Percentiles rank a stretch among this genome's conserved stretches.
Evolutionary conservation across 202 grass and related monocot species (phyloP).

Genomic region (Schoenoplectus triqueter): DNA sequence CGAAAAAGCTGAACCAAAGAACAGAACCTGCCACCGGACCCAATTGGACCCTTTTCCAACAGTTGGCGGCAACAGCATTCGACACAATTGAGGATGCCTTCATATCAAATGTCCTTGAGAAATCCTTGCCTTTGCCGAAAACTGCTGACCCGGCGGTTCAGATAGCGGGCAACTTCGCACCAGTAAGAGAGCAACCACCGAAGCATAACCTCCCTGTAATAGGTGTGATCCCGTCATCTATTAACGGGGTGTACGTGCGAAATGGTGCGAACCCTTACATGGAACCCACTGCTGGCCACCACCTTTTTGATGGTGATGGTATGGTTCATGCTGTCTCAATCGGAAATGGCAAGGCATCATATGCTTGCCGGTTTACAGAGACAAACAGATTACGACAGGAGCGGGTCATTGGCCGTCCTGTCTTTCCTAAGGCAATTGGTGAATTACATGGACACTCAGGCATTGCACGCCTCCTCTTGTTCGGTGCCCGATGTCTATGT

Average conservation of each 20-base stretch:
- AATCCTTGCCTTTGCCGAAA: slow-evolving; percentile 44
- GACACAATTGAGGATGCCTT: slow-evolving; percentile 60
- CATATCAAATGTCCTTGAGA: slow-evolving; percentile 60
- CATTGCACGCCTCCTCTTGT: slow-evolving; percentile 62
- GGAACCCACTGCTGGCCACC: slow-evolving; percentile 59
- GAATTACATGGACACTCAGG: slow-evolving; percentile 93
- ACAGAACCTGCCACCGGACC: not conserved
- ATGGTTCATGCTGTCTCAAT: slow-evolving; percentile 79
- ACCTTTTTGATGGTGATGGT: slow-evolving; percentile 92
- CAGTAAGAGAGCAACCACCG: slow-evolving; percentile 57
- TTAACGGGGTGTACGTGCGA: slow-evolving; percentile 74
- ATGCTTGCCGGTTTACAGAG: slow-evolving; percentile 79
- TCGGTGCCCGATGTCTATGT: slow-evolving; percentile 54
- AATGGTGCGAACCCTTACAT: slow-evolving; percentile 87
- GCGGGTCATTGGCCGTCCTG: slow-evolving; percentile 26
- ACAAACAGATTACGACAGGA: slow-evolving; percentile 61
- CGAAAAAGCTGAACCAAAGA: not conserved
- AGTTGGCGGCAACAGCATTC: slow-evolving; percentile 53
- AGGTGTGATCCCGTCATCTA: slow-evolving; percentile 64
- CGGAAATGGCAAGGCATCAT: slow-evolving; percentile 59
- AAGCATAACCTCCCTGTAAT: slow-evolving; percentile 34
- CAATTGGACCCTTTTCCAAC: slow-evolving; percentile 54
- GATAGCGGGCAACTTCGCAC: slow-evolving; percentile 81
- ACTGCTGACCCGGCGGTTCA: slow-evolving; percentile 66
- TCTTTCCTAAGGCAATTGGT: slow-evolving; percentile 91